These are phyloP conservation scores for Microdochium paspali DNA, from an alignment of 2,329 filamentous ascomycete genomes.

Conservation along the genomic window DNA sequence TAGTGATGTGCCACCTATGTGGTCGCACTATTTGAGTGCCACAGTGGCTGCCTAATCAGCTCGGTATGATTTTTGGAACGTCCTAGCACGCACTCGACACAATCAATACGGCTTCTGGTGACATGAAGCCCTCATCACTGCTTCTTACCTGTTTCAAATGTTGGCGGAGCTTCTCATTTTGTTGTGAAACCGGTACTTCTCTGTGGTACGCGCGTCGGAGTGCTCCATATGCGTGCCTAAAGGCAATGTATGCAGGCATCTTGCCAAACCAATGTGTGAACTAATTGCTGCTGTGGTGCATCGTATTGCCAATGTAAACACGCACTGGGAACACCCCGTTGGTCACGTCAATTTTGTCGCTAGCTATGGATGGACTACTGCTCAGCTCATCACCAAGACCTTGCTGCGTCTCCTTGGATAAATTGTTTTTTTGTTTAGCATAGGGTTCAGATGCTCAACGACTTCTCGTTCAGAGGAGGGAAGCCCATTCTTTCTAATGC, in stretches of 20 bases:
- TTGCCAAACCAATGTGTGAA: not conserved
- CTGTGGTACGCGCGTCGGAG: not conserved
- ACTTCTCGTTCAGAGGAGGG: not conserved
- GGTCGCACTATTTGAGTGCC: not conserved
- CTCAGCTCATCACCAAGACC: not conserved
- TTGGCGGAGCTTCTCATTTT: not conserved
- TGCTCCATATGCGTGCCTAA: not conserved
- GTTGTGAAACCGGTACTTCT: not conserved
- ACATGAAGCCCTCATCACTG: not conserved
- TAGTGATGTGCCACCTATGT: not conserved
- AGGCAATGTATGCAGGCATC: not conserved
- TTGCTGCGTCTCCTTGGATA: not conserved
- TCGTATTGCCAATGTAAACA: constrained; percentile 1
- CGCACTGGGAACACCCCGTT: not conserved
- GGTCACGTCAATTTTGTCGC: not conserved
- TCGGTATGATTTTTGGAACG: not conserved
- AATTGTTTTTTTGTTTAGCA: constrained; percentile 1
- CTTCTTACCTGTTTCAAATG: not conserved
- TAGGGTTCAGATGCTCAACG: not conserved
- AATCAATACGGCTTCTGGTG: not conserved
- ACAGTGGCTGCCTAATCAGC: not conserved
- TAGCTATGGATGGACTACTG: not conserved
- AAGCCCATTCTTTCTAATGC: not conserved
- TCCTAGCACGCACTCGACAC: constrained; percentile 1
- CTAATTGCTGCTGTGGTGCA: not conserved